Percentiles rank a stretch among this genome's conserved stretches.
Evolutionary conservation across 768 basidiomycete species (phyloP).

Genomic region (Hemileccinum rubropunctum): DNA sequence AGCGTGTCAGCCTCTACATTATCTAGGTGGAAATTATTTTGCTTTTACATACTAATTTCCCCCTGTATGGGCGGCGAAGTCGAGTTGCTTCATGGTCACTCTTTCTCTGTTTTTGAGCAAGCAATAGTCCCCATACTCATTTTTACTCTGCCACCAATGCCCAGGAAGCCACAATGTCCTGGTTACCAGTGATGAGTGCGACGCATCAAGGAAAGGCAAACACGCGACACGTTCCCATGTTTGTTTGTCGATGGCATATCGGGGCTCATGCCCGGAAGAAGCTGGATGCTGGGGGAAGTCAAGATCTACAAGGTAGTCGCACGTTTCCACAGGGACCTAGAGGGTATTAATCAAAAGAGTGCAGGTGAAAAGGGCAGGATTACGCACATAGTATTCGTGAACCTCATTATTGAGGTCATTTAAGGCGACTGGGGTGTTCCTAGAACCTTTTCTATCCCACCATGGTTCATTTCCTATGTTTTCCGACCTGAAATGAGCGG

Average conservation of each 20-base stretch:
- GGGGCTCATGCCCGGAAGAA: constrained; percentile 64
- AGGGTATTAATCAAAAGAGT: constrained; percentile 4
- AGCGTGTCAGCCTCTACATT: constrained; percentile 19
- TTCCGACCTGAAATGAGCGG: constrained; percentile 67
- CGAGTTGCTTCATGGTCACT: constrained; percentile 26
- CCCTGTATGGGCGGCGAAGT: constrained; percentile 9
- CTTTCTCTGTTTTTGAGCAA: constrained; percentile 63
- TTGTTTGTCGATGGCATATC: constrained; percentile 61
- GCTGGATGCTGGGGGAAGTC: constrained; percentile 75
- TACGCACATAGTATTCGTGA: constrained; percentile 69
- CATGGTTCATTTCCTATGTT: constrained; percentile 24
- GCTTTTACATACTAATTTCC: constrained; percentile 7
- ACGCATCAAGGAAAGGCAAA: constrained; percentile 78
- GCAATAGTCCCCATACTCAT: constrained; percentile 90
- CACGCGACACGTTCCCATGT: constrained; percentile 86
- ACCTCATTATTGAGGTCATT: constrained; percentile 91
- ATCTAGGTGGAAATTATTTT: constrained; percentile 2
- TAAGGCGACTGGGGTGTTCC: constrained; percentile 57
- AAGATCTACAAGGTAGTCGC: constrained; percentile 89
- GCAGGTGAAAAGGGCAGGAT: not conserved
- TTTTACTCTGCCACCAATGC: constrained; percentile 58
- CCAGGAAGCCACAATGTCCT: constrained; percentile 82
- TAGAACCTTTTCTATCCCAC: constrained; percentile 53
- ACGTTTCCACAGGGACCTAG: constrained; percentile 67
- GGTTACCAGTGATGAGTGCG: constrained; percentile 67